Evolutionary conservation across 2,329 filamentous ascomycete genomes (phyloP), one percentile per base, ranked within the genome.

Genomic region (Penicillium hordei): DNA sequence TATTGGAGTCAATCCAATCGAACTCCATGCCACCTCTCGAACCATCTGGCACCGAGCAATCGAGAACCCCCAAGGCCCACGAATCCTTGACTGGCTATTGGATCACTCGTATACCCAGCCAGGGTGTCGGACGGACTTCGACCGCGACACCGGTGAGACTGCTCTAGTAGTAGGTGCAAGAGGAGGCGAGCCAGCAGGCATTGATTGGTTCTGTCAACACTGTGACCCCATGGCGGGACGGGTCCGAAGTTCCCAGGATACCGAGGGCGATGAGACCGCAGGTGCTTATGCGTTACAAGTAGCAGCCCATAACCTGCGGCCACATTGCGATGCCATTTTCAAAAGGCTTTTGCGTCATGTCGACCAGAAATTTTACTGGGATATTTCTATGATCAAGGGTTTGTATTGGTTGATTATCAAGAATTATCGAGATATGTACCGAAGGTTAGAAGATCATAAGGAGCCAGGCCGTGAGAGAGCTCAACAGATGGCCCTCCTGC

Each of bases 41-140:
- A 54, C 51, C 4, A 39, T 54, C 19, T 54, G 51, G 43, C 51
- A 54, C 33, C 42, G 51, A 10, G 51, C 51, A 39, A 54, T 54
- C 13, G 51, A 54, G 15, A 54, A 48, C 15, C 33, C 51, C 17
- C 9, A 54, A 23, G 43, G 51, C n/a, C 25, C 51, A 12, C 17
- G n/a, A 31, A 39, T 54, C 19, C 33, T 54, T 5, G 43, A 48
- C n/a, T 54, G 43, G 51, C 25, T 54, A 4, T 8, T 48, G 8
- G 42, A 48, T 21, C 51, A 54, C 33, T 54, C 51, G 5, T 27
- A 33, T 27, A 23, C 25, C 31, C 33, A 46, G 17, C 51, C 51
- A 15, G 19, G 33, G 1, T 39, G 23, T 13, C 44, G 33, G 21
- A 38, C n/a, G 8, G 34, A 54, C 19, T 54, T 54, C 15, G 43